phyloP scores from a whole-genome alignment of 805 yeast genomes.

The Wickerhamiella bombiphila region DNA sequence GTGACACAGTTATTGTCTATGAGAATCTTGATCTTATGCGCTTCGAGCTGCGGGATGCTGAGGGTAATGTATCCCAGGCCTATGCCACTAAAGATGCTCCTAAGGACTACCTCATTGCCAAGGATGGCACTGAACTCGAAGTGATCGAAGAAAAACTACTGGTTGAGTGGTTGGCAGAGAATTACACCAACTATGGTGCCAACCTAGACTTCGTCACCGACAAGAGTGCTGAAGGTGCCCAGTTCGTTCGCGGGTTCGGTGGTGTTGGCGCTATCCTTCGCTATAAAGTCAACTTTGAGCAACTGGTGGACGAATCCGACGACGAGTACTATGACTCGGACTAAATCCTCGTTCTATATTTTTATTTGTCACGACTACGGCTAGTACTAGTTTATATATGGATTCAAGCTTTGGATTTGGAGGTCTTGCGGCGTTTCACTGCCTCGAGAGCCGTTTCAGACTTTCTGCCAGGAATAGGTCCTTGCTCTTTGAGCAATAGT shows the following conservation, averaged over 20 bases:
- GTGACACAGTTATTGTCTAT: slow-evolving; percentile 81
- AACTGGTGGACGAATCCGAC: slow-evolving; percentile 73
- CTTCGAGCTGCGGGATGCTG: slow-evolving; percentile 69
- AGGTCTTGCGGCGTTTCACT: slow-evolving; percentile 6
- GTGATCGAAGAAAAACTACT: slow-evolving; percentile 68
- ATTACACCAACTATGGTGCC: slow-evolving; percentile 89
- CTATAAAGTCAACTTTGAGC: slow-evolving; percentile 94
- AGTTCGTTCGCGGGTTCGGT: slow-evolving; percentile 95
- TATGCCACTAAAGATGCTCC: slow-evolving; percentile 60
- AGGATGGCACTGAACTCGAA: slow-evolving; percentile 89
- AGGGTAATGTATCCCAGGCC: slow-evolving; percentile 60
- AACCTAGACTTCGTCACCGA: slow-evolving; percentile 92
- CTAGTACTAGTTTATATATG: too few relatives aligned
- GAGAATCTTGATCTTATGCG: slow-evolving; percentile 82
- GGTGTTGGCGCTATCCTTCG: slow-evolving; percentile 95
- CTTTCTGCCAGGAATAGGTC: slow-evolving; percentile 14
- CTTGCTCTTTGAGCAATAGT: slow-evolving; percentile 13
- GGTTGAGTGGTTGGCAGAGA: slow-evolving; percentile 96
- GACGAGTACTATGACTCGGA: slow-evolving; percentile 72
- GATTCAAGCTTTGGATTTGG: neutral
- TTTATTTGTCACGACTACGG: too few relatives aligned
- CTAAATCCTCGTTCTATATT: slow-evolving; percentile 2
- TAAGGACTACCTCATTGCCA: slow-evolving; percentile 68
- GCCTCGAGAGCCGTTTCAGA: slow-evolving; percentile 15
- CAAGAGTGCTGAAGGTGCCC: slow-evolving; percentile 96